Percentiles rank a stretch among this genome's conserved stretches.
phyloP scores from a whole-genome alignment of 305 asterid genomes.

The Fraxinus baroniana region DNA sequence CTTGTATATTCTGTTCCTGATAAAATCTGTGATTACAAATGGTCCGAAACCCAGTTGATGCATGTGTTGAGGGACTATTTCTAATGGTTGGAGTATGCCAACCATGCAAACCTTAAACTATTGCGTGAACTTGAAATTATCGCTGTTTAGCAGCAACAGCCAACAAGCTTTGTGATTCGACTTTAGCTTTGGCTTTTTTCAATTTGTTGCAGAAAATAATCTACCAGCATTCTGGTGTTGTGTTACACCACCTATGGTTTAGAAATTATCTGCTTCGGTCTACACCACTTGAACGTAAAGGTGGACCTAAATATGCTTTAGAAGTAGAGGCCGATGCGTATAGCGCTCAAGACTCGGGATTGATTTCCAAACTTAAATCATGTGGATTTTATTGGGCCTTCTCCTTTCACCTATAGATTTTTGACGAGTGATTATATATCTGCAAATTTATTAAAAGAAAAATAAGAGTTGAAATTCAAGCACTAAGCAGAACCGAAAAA shows the following conservation, averaged over 20 bases:
- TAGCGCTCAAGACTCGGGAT: too few species aligned
- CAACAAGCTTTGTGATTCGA: constrained; percentile 22
- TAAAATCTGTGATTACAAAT: constrained; percentile 36
- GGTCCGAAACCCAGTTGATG: constrained; percentile 40
- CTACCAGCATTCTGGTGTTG: neutral
- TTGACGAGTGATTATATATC: too few species aligned
- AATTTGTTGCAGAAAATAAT: neutral
- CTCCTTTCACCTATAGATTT: too few species aligned
- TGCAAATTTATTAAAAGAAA: too few species aligned
- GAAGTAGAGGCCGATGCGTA: neutral
- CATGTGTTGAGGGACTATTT: constrained; percentile 51
- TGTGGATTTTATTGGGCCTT: too few species aligned
- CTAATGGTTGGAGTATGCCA: constrained; percentile 29
- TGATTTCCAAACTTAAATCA: too few species aligned
- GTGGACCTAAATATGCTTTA: neutral
- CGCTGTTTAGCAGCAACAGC: constrained; percentile 15
- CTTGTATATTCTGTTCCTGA: constrained; percentile 25
- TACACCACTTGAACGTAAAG: neutral
- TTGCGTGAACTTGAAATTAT: constrained; percentile 32
- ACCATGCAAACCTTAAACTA: constrained; percentile 26
- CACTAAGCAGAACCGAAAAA: too few species aligned
- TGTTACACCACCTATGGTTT: neutral
- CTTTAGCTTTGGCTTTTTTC: constrained; percentile 12
- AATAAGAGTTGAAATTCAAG: too few species aligned
- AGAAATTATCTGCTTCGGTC: neutral